Conservation (phyloP, 139 green algal species). For the Closterium sp. region DNA sequence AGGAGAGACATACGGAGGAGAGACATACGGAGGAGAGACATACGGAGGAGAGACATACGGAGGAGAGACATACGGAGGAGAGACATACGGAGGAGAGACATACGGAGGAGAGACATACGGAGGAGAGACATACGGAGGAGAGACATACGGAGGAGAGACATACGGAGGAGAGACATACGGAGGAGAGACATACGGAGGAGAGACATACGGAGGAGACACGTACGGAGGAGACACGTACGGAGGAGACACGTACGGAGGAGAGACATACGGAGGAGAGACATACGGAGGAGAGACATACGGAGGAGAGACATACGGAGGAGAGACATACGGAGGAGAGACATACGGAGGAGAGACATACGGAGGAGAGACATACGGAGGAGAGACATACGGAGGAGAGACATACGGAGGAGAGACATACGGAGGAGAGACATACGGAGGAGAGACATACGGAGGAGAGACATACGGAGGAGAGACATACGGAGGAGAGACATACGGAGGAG, state of each 20-base stretch:
- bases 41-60: neutral
- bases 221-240: neutral
- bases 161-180: neutral
- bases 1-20: neutral
- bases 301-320: neutral
- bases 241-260: neutral
- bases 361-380: neutral
- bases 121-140: neutral
- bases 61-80: neutral
- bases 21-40: neutral
- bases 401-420: neutral
- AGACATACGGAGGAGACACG: too few relatives aligned
- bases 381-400: neutral
- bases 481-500: neutral
- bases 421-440: neutral
- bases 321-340: neutral
- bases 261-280: neutral
- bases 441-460: neutral
- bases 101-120: neutral
- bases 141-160: neutral
- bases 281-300: neutral
- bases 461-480: neutral
- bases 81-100: neutral
- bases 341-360: neutral
- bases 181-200: neutral